Evolutionary conservation across 768 basidiomycete genomes (phyloP).

Genomic region (Naganishia antarctica): DNA sequence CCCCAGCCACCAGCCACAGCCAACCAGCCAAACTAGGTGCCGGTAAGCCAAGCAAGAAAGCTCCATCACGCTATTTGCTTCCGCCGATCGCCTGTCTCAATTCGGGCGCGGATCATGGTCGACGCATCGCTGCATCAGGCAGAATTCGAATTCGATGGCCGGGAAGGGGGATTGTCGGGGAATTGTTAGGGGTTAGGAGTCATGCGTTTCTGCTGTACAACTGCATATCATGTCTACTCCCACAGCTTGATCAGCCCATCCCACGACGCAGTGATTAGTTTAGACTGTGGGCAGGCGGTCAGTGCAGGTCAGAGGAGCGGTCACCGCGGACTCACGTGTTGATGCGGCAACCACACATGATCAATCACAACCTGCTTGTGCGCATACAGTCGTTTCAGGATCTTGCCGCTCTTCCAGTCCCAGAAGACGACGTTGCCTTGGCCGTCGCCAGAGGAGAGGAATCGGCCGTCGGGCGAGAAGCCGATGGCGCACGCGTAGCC

Average conservation of each 20-base stretch:
- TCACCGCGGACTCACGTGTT: constrained; percentile 64
- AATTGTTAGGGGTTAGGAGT: no score
- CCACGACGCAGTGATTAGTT: constrained; percentile 95
- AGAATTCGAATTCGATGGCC: no score
- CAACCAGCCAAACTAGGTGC: no score
- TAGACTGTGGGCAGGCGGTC: constrained; percentile 61
- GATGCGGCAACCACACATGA: constrained; percentile 97
- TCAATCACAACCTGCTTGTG: constrained; percentile 96
- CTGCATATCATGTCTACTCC: constrained; percentile 40
- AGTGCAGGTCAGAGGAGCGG: neutral
- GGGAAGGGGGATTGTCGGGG: no score
- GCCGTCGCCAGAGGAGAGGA: constrained; percentile 94
- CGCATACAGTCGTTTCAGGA: constrained; percentile 80
- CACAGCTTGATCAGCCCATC: constrained; percentile 97
- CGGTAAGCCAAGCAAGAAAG: no score
- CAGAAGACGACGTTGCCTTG: constrained; percentile 94
- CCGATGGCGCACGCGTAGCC: constrained; percentile 96
- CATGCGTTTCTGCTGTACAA: neutral
- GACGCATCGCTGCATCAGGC: no score
- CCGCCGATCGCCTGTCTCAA: no score
- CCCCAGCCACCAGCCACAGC: no score
- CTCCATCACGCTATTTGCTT: no score
- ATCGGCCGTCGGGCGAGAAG: constrained; percentile 96
- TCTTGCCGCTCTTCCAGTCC: constrained; percentile 99
- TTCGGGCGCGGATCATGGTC: no score